Percentiles rank a stretch among this genome's conserved stretches.
phyloP scores from a whole-genome alignment of 2,329 filamentous ascomycete species.

The Claviceps sp. region DNA sequence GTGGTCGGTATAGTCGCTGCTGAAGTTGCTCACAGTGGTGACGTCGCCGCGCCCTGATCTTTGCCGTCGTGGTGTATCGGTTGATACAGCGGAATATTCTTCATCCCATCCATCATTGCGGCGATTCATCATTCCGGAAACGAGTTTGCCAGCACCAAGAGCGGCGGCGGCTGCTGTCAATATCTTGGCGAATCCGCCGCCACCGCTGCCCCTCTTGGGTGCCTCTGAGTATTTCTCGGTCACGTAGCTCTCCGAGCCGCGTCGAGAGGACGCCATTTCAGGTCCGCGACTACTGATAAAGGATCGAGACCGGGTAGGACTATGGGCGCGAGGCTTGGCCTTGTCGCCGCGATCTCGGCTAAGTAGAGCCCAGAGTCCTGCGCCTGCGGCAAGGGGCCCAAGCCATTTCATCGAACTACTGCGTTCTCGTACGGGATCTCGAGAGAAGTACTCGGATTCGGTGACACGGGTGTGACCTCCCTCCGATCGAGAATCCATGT shows the following conservation, averaged over 20 bases:
- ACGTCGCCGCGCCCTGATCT: constrained; percentile 21
- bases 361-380: constrained; percentile 33
- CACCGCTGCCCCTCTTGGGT: constrained; percentile 24
- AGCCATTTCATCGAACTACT: constrained; percentile 30
- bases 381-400: constrained; percentile 38
- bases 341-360: constrained; percentile 31
- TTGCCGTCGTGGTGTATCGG: constrained; percentile 42
- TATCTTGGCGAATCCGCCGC: constrained; percentile 46
- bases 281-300: constrained; percentile 25
- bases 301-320: constrained; percentile 25
- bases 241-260: constrained; percentile 43
- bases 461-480: constrained; percentile 25
- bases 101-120: constrained; percentile 39
- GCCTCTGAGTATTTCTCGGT: constrained; percentile 53
- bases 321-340: constrained; percentile 26
- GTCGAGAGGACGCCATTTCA: constrained; percentile 39
- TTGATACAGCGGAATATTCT: constrained; percentile 49
- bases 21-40: constrained; percentile 35
- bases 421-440: constrained; percentile 19
- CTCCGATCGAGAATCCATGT: constrained; percentile 44
- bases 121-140: constrained; percentile 44
- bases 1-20: constrained; percentile 32
- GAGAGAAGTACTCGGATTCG: constrained; percentile 27
- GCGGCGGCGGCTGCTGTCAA: constrained; percentile 47
- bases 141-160: constrained; percentile 48